phyloP scores from a whole-genome alignment of 768 basidiomycete species.

The Lactarius vividus region DNA sequence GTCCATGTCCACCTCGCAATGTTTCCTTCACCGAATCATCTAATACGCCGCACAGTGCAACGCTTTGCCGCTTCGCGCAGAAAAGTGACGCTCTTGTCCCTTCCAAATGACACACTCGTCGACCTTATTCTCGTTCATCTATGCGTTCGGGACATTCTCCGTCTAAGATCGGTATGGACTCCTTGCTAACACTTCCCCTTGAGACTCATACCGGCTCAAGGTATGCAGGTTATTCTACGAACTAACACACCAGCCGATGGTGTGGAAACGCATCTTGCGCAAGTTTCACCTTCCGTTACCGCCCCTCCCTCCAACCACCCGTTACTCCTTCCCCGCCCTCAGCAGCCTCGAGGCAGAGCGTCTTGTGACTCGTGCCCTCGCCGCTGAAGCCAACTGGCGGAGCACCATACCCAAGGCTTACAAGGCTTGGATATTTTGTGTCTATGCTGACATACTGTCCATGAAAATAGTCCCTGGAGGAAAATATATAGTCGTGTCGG shows the following conservation, averaged over 20 bases:
- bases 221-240: slow-evolving; percentile 24
- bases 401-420: slow-evolving; percentile 22
- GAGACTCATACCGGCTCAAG: background rate
- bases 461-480: slow-evolving; percentile 29
- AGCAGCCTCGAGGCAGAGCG: slow-evolving; percentile 28
- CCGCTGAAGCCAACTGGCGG: slow-evolving; percentile 29
- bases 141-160: slow-evolving; percentile 26
- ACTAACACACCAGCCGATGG: slow-evolving; percentile 25
- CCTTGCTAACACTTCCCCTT: background rate
- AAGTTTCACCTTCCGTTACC: slow-evolving; percentile 26
- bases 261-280: slow-evolving; percentile 27
- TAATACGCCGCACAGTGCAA: slow-evolving; percentile 18
- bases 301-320: slow-evolving; percentile 25
- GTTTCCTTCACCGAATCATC: slow-evolving; percentile 6
- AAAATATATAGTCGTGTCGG: slow-evolving; percentile 25
- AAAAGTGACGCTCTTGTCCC: slow-evolving; percentile 7
- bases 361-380: slow-evolving; percentile 23
- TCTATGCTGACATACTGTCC: slow-evolving; percentile 19
- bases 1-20: slow-evolving; percentile 12
- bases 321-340: slow-evolving; percentile 21
- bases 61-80: background rate
- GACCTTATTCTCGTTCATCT: slow-evolving; percentile 26
- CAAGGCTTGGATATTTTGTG: slow-evolving; percentile 20
- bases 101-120: slow-evolving; percentile 25
- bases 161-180: slow-evolving; percentile 22